Percentiles rank a stretch among this genome's conserved stretches.
Evolutionary conservation across 2,329 filamentous ascomycete genomes (phyloP).

Genomic region (Fusarium tjaetaba): DNA sequence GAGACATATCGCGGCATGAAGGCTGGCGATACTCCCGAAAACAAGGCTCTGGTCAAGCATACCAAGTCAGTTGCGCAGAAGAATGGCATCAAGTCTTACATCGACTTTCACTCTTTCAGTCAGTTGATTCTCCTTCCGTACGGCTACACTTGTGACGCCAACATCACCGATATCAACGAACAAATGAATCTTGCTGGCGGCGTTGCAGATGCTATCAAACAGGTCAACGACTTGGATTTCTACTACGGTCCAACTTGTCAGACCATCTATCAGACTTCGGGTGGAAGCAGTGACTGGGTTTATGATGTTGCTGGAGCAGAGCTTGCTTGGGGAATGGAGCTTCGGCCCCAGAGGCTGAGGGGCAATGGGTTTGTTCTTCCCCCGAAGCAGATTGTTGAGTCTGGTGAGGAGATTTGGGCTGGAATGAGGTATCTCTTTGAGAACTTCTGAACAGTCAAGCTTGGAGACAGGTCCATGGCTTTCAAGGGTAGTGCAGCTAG

Average conservation of each 20-base stretch:
- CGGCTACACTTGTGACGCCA: slow-evolving; percentile 65
- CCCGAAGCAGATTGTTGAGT: slow-evolving; percentile 51
- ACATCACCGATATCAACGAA: slow-evolving; percentile 57
- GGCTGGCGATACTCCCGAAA: slow-evolving; percentile 61
- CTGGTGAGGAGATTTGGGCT: slow-evolving; percentile 55
- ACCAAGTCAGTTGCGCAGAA: slow-evolving; percentile 48
- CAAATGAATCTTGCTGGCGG: slow-evolving; percentile 60
- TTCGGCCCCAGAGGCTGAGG: slow-evolving; percentile 47
- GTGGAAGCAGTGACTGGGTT: slow-evolving; percentile 58
- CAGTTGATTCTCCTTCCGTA: slow-evolving; percentile 68
- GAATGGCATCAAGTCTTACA: slow-evolving; percentile 65
- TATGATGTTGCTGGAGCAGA: slow-evolving; percentile 55
- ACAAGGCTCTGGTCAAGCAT: slow-evolving; percentile 54
- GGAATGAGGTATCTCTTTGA: slow-evolving; percentile 53
- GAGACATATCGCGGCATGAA: slow-evolving; percentile 59
- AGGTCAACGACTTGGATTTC: slow-evolving; percentile 53
- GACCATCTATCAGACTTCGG: slow-evolving; percentile 68
- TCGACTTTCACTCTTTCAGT: slow-evolving; percentile 73
- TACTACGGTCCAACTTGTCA: slow-evolving; percentile 64
- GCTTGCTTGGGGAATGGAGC: slow-evolving; percentile 54
- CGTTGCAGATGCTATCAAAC: slow-evolving; percentile 61
- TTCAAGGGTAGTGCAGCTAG: fast-evolving
- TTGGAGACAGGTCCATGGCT: fast-evolving
- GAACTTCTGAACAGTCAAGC: background rate
- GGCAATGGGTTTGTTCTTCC: slow-evolving; percentile 29